Base-by-base conservation (phyloP, 2,329 filamentous ascomycete genomes). In the Scedosporium minutisporum region DNA sequence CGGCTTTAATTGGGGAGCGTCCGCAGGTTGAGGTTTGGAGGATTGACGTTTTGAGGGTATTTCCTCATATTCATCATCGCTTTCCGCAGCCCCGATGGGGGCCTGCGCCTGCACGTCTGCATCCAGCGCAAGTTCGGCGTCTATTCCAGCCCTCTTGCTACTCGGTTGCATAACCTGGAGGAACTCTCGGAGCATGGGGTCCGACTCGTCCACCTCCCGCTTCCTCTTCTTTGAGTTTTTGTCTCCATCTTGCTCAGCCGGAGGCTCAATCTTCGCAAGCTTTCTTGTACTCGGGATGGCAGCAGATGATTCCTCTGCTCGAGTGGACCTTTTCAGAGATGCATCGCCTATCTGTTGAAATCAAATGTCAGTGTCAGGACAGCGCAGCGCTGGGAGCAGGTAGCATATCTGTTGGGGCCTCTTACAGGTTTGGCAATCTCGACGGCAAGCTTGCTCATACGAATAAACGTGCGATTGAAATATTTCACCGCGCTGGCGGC, bases 391-490 rank as follows among this genome's bases (percentile, higher is more conserved):
- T 38, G 7, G 3, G 27, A 18, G n/a, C 14, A 60, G n/a, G 16
- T 46, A 14, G 33, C 16, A 23, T 14, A 41, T 23, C 18, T 16
- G 60, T 59, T 57, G 62, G 57, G 27, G 25, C 58, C 48, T 72
- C 80, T 71, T 73, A 96, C 89, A 64, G 95, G 88, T 73, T 85
- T 87, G 63, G 95, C 95, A 71, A 95, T 78, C 77, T 97, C 93
- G 65, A 97, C 95, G 33, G 82, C 83, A 70, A 99, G 92, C 78
- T 88, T 96, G 63, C 93, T 96, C 90, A 97, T 95, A 69, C 92
- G 91, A 70, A 99, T 91, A 76, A 92, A 99, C 66, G 93, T 88
- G 73, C 86, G 91, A 80, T 99, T 93, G 81, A 97, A 97, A 79
- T 96, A 96, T 75, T 90, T 93, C 73, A 96, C 89, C 55, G 95